These are phyloP conservation scores for Eucalyptus urophylla DNA, from an alignment of 345 rosid species.

Conservation along the genomic window DNA sequence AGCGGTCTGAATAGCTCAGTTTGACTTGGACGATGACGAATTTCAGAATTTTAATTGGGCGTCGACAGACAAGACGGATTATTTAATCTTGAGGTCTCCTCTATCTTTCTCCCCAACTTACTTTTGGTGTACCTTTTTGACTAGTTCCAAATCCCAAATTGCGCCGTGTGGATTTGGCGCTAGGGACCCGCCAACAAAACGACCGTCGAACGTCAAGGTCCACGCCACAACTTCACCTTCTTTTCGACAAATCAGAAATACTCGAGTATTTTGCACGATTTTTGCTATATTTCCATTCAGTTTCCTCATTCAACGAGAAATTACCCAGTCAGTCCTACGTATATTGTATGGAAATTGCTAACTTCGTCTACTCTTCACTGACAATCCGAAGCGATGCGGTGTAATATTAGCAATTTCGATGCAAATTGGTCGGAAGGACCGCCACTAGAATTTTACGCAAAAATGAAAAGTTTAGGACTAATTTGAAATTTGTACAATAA, in stretches of 20 bases:
- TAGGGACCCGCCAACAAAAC: neutral
- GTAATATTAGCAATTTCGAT: neutral
- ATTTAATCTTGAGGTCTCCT: neutral
- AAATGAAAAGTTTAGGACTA: neutral
- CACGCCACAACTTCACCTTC: neutral
- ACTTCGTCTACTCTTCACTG: no score
- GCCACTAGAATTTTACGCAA: neutral
- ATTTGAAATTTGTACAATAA: neutral
- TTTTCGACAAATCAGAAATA: neutral
- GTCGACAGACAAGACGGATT: neutral
- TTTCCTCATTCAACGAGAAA: neutral
- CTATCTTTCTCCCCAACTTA: neutral
- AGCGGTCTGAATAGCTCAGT: neutral
- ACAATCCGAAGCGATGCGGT: accelerated
- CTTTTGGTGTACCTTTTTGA: neutral
- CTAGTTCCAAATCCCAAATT: neutral
- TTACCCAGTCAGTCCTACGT: neutral
- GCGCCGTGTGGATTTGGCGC: neutral
- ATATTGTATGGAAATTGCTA: neutral
- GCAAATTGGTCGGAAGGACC: neutral
- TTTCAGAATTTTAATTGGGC: neutral
- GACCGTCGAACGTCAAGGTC: neutral
- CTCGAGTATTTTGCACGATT: neutral
- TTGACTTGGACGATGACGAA: neutral
- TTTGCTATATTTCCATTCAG: neutral